Evolutionary conservation across 176 grass and related monocot genomes (phyloP).

Genomic region (Pontederia crassipes): DNA sequence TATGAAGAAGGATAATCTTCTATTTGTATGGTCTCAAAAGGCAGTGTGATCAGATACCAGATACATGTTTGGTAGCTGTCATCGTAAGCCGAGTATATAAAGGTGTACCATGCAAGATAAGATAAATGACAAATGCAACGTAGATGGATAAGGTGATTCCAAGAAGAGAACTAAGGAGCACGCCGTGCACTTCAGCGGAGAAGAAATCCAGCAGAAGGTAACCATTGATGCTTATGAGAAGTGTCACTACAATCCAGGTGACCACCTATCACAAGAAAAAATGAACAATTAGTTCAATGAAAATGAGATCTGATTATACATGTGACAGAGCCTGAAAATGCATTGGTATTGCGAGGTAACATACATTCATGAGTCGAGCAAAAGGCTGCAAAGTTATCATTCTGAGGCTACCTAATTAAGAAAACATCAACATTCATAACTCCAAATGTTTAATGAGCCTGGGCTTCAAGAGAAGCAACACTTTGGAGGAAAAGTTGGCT

Average conservation of each 20-base stretch:
- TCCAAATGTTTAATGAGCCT: no score
- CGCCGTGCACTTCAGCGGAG: conserved; percentile 43
- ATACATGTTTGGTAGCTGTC: neutral
- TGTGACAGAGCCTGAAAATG: neutral
- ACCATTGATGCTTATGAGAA: conserved; percentile 91
- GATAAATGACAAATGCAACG: conserved; percentile 63
- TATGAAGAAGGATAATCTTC: no score
- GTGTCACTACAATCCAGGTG: conserved; percentile 68
- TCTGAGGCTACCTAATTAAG: no score
- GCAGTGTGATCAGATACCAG: no score
- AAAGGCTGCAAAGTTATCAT: no score
- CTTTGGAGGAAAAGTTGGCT: no score
- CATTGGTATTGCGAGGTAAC: neutral
- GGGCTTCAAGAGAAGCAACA: no score
- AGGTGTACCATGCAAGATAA: conserved; percentile 41
- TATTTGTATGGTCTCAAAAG: no score
- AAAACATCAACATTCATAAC: no score
- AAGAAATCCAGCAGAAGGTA: conserved; percentile 85
- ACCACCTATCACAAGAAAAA: conserved; percentile 35
- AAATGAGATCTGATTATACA: neutral
- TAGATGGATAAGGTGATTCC: conserved; percentile 40
- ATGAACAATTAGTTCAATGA: conserved; percentile 11
- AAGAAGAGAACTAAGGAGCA: conserved; percentile 56
- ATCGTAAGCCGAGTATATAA: conserved; percentile 42
- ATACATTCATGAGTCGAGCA: no score